Conservation (phyloP, 1,139 yeast genomes). For the Saccharomyces hybrid region DNA sequence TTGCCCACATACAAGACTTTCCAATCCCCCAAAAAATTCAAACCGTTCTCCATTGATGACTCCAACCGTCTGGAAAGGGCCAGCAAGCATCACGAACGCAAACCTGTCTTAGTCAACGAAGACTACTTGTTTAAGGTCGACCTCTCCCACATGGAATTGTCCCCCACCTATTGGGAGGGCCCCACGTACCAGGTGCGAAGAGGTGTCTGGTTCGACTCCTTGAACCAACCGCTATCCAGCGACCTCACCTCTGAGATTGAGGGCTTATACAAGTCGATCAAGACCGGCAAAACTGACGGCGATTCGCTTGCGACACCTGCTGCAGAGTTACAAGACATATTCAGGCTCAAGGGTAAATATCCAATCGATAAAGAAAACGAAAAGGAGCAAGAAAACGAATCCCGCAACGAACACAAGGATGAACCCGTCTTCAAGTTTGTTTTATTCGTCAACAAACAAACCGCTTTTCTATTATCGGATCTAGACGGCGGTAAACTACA, state of each 20-base stretch:
- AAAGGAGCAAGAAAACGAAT: constrained; percentile 9
- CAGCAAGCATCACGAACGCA: constrained; percentile 6
- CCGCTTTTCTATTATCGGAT: constrained; percentile 35
- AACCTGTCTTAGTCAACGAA: constrained; percentile 58
- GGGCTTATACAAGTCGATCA: constrained; percentile 36
- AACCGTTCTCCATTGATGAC: constrained; percentile 63
- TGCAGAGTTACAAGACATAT: constrained; percentile 3
- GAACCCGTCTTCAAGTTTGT: constrained; percentile 23
- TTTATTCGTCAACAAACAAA: constrained; percentile 32
- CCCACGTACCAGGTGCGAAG: constrained; percentile 77
- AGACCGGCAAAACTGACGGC: constrained; percentile 24
- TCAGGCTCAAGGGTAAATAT: constrained; percentile 13
- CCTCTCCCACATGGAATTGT: constrained; percentile 43
- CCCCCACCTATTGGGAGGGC: constrained; percentile 85
- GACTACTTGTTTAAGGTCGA: constrained; percentile 74
- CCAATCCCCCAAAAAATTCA: constrained; percentile 51
- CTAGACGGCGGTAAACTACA: constrained; percentile 33
- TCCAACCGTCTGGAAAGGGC: constrained; percentile 50
- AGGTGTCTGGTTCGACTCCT: constrained; percentile 72
- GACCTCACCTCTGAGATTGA: constrained; percentile 55
- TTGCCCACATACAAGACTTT: constrained; percentile 42
- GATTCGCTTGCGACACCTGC: constrained; percentile 8
- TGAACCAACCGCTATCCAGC: constrained; percentile 52
- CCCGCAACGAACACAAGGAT: neutral
- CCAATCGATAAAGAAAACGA: constrained; percentile 19